Conservation (phyloP, 2,329 filamentous ascomycete genomes). For the Nemania sp. region DNA sequence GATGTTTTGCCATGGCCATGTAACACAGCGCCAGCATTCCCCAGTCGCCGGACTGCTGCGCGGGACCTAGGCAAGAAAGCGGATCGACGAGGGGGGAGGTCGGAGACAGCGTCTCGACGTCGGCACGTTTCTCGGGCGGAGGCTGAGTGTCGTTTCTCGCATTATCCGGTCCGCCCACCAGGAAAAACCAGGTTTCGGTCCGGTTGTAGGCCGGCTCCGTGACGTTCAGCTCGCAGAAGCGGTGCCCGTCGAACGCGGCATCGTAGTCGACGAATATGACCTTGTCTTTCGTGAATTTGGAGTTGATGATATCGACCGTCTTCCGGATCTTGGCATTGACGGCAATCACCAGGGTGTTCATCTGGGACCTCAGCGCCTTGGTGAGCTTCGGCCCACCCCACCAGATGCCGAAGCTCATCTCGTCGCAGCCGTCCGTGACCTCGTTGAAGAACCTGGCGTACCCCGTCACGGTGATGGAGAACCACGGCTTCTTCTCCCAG, state of each 20-base stretch:
- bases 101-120: constrained; percentile 33
- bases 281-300: constrained; percentile 43
- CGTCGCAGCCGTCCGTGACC: constrained; percentile 49
- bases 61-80: constrained; percentile 42
- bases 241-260: constrained; percentile 49
- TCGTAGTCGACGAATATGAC: constrained; percentile 54
- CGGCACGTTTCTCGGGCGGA: constrained; percentile 1
- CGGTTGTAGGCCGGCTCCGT: constrained; percentile 50
- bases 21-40: constrained; percentile 49
- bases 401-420: constrained; percentile 53
- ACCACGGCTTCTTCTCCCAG: constrained; percentile 51
- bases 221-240: constrained; percentile 48
- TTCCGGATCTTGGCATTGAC: constrained; percentile 48
- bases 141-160: constrained; percentile 33
- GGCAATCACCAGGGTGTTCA: constrained; percentile 51
- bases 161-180: constrained; percentile 51
- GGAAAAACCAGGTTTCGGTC: constrained; percentile 54
- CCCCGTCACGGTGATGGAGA: constrained; percentile 51
- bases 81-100: constrained; percentile 45
- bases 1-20: constrained; percentile 47
- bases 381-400: constrained; percentile 49
- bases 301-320: constrained; percentile 45
- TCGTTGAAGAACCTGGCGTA: constrained; percentile 56
- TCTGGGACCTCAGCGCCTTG: constrained; percentile 43
- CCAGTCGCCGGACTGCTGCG: constrained; percentile 48